phyloP scores from a whole-genome alignment of 2,329 filamentous ascomycete genomes.

The Cladorrhinum sp. region DNA sequence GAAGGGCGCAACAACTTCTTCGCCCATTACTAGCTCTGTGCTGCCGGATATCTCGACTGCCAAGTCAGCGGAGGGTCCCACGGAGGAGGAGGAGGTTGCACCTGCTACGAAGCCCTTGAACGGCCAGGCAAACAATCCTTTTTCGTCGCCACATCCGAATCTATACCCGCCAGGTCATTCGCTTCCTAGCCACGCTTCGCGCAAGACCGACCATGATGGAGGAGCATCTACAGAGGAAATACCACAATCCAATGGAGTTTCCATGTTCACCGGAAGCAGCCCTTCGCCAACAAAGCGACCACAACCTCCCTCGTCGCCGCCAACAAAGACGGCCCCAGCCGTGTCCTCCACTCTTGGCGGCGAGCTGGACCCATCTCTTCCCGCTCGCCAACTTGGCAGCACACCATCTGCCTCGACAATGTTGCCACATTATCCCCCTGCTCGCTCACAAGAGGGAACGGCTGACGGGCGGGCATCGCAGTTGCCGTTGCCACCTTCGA shows the following conservation, averaged over 20 bases:
- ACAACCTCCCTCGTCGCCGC: conserved; percentile 16
- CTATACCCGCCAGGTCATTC: conserved; percentile 42
- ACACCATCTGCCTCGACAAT: conserved; percentile 25
- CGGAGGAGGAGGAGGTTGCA: neutral
- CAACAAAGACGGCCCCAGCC: conserved; percentile 30
- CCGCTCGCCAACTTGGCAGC: conserved; percentile 19
- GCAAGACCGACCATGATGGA: conserved; percentile 36
- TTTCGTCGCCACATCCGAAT: conserved; percentile 43
- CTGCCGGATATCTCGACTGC: neutral
- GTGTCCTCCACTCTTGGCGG: conserved; percentile 18
- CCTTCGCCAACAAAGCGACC: conserved; percentile 31
- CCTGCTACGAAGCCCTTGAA: neutral
- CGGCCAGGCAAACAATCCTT: conserved; percentile 36
- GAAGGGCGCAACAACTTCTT: conserved; percentile 15
- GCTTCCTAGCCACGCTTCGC: conserved; percentile 39
- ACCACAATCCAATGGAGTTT: conserved; percentile 21
- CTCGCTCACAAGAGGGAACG: conserved; percentile 22
- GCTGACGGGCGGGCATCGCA: conserved; percentile 37
- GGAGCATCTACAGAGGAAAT: conserved; percentile 16
- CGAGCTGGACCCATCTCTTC: conserved; percentile 13
- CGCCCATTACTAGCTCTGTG: neutral
- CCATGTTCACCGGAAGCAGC: conserved; percentile 21
- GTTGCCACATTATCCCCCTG: conserved; percentile 36
- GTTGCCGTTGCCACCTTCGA: conserved; percentile 42
- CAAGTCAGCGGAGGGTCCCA: neutral